These are phyloP conservation scores for Lepidopterella palustris DNA, from an alignment of 495 filamentous ascomycete genomes.

Conservation along the genomic window DNA sequence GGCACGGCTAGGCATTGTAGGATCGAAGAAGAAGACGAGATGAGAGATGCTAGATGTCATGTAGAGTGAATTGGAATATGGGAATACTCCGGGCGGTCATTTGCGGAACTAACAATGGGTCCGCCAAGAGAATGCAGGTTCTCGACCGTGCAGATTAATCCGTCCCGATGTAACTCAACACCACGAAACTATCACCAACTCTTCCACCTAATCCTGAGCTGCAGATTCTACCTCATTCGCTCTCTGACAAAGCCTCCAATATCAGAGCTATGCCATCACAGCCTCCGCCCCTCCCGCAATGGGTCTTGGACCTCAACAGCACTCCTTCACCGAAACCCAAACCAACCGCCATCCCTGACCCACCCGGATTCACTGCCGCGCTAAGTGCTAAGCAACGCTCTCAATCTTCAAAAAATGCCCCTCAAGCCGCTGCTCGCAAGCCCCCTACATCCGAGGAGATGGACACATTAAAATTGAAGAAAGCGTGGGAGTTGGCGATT, in stretches of 20 bases:
- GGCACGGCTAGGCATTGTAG: neutral
- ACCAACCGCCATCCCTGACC: conserved; percentile 64
- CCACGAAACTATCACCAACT: neutral
- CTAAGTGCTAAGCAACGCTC: conserved; percentile 40
- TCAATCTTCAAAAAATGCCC: conserved; percentile 1
- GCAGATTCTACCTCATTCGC: neutral
- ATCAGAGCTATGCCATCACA: conserved; percentile 21
- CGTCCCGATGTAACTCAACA: neutral
- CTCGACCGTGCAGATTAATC: neutral
- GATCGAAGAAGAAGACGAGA: neutral
- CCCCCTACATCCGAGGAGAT: conserved; percentile 70
- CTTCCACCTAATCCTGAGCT: neutral
- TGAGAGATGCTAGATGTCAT: neutral
- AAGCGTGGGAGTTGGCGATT: conserved; percentile 96
- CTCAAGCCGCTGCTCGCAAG: conserved; percentile 40
- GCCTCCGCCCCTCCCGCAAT: conserved; percentile 60
- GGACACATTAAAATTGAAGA: conserved; percentile 93
- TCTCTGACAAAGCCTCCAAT: neutral
- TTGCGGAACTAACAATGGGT: neutral
- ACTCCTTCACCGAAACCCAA: conserved; percentile 56
- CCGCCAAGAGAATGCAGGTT: neutral
- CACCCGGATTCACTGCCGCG: conserved; percentile 71
- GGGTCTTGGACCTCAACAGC: conserved; percentile 70
- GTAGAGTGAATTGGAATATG: neutral
- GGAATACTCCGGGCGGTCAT: neutral